These are phyloP conservation scores for Talaromyces wortmannii DNA, from an alignment of 495 filamentous ascomycete genomes.

Conservation along the genomic window DNA sequence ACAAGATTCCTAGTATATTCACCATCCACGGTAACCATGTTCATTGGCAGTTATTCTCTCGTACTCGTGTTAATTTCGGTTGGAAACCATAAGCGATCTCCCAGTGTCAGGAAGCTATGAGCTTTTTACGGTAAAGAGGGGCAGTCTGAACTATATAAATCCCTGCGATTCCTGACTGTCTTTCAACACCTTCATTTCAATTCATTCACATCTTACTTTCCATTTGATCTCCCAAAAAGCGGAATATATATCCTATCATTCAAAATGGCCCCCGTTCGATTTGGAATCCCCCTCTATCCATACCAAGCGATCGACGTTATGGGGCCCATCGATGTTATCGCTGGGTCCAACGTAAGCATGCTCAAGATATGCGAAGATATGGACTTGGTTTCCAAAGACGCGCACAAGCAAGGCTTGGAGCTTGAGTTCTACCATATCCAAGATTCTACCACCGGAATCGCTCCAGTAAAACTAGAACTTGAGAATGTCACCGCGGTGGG, in stretches of 20 bases:
- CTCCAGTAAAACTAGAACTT: constrained; percentile 14
- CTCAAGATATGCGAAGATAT: constrained; percentile 1
- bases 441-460: constrained; percentile 10
- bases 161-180: too few relatives aligned
- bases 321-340: constrained; percentile 22
- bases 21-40: too few relatives aligned
- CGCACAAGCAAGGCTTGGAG: constrained; percentile 7
- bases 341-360: constrained; percentile 2
- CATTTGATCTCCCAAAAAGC: not conserved
- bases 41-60: too few relatives aligned
- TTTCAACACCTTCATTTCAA: too few relatives aligned
- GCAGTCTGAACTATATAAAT: too few relatives aligned
- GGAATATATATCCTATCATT: not conserved
- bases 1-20: too few relatives aligned
- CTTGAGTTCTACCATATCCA: constrained; percentile 25
- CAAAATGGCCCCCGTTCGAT: constrained; percentile 18
- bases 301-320: constrained; percentile 27
- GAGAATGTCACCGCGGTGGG: constrained; percentile 13
- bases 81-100: too few relatives aligned
- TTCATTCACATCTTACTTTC: too few relatives aligned
- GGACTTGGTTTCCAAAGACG: not conserved
- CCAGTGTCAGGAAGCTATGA: too few relatives aligned
- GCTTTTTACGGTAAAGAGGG: too few relatives aligned
- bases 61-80: too few relatives aligned
- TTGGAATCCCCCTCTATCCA: constrained; percentile 15